Conservation (phyloP, 163 green algal species). For the Coccomyxa subellipsoidea region DNA sequence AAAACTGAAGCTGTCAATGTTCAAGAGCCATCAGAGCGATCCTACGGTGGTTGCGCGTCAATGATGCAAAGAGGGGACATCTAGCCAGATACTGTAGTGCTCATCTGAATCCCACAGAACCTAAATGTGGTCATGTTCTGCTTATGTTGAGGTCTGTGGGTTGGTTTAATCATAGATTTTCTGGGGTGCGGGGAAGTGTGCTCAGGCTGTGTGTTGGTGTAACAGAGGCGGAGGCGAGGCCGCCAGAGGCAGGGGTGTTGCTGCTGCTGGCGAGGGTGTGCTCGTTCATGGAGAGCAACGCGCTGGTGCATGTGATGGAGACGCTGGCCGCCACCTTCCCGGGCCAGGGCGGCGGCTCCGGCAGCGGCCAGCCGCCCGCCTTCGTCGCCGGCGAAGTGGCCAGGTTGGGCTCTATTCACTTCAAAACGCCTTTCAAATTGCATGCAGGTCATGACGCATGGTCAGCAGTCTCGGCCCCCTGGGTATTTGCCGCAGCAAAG, state of each 20-base stretch:
- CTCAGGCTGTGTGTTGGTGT: not conserved
- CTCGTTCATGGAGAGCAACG: slow-evolving; percentile 54
- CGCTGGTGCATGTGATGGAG: slow-evolving; percentile 61
- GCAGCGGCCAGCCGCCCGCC: slow-evolving; percentile 49
- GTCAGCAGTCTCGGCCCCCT: no score
- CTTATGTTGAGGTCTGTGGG: no score
- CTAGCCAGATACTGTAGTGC: no score
- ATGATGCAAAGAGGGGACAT: no score
- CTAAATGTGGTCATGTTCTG: no score
- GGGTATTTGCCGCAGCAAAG: no score
- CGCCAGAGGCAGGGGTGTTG: slow-evolving; percentile 44
- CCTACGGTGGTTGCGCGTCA: no score
- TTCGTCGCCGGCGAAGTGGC: slow-evolving; percentile 59
- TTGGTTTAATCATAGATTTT: no score
- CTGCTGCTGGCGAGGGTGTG: slow-evolving; percentile 70
- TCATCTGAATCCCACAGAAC: no score
- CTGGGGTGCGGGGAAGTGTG: not conserved
- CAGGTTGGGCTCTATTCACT: slow-evolving; percentile 8
- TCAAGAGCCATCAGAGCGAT: no score
- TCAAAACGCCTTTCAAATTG: not conserved
- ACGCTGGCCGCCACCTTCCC: slow-evolving; percentile 39
- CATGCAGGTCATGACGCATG: no score
- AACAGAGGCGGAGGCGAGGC: not conserved
- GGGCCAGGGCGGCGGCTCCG: slow-evolving; percentile 25
- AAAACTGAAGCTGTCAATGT: no score